These are phyloP conservation scores for Allomyces macrogynus DNA, from an alignment of 192 early-diverging fungal species.

Conservation along the genomic window DNA sequence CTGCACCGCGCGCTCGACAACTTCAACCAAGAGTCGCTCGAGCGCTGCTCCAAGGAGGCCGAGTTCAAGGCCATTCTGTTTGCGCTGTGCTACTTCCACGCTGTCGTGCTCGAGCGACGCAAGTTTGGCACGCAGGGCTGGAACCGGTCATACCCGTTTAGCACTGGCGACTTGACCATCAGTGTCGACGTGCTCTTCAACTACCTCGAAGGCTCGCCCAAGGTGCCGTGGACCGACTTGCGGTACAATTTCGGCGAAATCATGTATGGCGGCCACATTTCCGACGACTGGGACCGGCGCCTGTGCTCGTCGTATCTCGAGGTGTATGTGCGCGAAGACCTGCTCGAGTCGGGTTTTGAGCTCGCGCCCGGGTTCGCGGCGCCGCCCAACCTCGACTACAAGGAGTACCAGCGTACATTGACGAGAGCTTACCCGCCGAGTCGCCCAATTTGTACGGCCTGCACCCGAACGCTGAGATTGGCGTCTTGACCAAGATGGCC, in stretches of 20 bases:
- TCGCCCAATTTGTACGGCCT: slow-evolving; percentile 94
- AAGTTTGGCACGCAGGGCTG: slow-evolving; percentile 96
- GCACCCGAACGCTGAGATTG: slow-evolving; percentile 67
- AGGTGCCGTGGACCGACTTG: slow-evolving; percentile 93
- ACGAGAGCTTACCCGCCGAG: slow-evolving; percentile 64
- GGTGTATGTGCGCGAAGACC: slow-evolving; percentile 48
- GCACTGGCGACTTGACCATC: slow-evolving; percentile 88
- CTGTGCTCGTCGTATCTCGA: slow-evolving; percentile 71
- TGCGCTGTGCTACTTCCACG: slow-evolving; percentile 70
- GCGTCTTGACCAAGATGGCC: slow-evolving; percentile 60
- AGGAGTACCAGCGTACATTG: slow-evolving; percentile 81
- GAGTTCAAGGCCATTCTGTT: slow-evolving; percentile 76
- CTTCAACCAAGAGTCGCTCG: slow-evolving; percentile 17
- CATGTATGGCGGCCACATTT: slow-evolving; percentile 93
- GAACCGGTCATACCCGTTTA: slow-evolving; percentile 94
- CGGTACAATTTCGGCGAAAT: slow-evolving; percentile 60
- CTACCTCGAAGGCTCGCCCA: slow-evolving; percentile 79
- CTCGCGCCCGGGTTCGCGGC: slow-evolving; percentile 42
- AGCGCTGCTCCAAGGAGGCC: slow-evolving; percentile 63
- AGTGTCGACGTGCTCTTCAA: slow-evolving; percentile 65
- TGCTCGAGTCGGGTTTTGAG: slow-evolving; percentile 61
- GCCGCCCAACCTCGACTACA: slow-evolving; percentile 67
- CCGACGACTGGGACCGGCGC: slow-evolving; percentile 75
- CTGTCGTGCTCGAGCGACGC: slow-evolving; percentile 81
- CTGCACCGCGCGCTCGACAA: slow-evolving; percentile 64